Percentiles rank a stretch among this genome's conserved stretches.
Evolutionary conservation across 139 green algal species (phyloP).

Genomic region (Tetradesmus obliquus): DNA sequence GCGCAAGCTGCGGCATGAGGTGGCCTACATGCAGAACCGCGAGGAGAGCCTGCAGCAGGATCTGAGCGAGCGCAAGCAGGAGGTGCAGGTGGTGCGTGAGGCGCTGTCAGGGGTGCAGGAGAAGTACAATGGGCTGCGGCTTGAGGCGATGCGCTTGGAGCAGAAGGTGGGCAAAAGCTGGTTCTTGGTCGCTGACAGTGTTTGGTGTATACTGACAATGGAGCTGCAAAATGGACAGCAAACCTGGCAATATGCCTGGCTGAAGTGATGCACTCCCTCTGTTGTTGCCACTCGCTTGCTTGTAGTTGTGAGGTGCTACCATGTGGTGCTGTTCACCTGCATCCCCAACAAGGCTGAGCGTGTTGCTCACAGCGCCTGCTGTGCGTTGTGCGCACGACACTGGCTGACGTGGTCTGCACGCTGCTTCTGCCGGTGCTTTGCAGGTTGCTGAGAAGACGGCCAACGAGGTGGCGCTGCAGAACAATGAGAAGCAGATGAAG

Average conservation of each 20-base stretch:
- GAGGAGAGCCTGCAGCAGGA: conserved; percentile 26
- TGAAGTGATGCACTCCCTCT: too few relatives aligned
- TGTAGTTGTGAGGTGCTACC: too few relatives aligned
- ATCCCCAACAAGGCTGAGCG: too few relatives aligned
- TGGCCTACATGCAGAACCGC: conserved; percentile 22
- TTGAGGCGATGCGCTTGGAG: conserved; percentile 31
- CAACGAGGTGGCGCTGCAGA: not conserved
- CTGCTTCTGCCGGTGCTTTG: not conserved
- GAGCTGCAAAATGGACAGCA: too few relatives aligned
- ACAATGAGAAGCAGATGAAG: conserved; percentile 7
- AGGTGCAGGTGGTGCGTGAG: conserved; percentile 9
- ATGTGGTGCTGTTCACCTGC: too few relatives aligned
- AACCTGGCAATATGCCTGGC: too few relatives aligned
- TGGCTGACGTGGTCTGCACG: not conserved
- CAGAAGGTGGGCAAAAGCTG: conserved; percentile 6
- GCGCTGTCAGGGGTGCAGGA: conserved; percentile 13
- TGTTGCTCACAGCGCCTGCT: too few relatives aligned
- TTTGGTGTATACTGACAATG: too few relatives aligned
- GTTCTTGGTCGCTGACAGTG: too few relatives aligned
- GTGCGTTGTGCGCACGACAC: too few relatives aligned
- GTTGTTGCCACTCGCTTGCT: too few relatives aligned
- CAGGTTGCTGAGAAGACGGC: conserved; percentile 31
- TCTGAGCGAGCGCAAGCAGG: conserved; percentile 8
- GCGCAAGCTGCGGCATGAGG: conserved; percentile 21
- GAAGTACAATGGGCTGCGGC: conserved; percentile 20